Percentiles rank a stretch among this genome's conserved stretches.
Conservation (phyloP, 768 basidiomycete genomes). For the Albatrellus ellisii region DNA sequence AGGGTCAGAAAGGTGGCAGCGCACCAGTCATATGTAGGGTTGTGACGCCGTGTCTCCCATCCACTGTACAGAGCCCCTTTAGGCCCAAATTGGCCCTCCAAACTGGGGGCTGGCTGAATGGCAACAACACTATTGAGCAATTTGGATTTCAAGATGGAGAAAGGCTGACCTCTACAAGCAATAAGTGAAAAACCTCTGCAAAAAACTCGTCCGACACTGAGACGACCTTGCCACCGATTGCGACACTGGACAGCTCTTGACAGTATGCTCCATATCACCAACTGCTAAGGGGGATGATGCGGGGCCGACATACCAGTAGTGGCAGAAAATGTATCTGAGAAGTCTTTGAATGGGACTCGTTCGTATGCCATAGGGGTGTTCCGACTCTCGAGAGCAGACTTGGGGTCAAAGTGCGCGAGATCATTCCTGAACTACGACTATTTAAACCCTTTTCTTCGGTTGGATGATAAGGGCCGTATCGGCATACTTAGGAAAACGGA, state of each 20-base stretch:
- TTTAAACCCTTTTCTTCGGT: too few relatives aligned
- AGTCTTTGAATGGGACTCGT: slow-evolving; percentile 32
- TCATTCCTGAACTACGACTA: too few relatives aligned
- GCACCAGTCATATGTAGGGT: slow-evolving; percentile 80
- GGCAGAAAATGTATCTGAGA: slow-evolving; percentile 31
- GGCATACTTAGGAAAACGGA: too few relatives aligned
- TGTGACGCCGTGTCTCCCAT: slow-evolving; percentile 91
- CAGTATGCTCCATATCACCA: not conserved
- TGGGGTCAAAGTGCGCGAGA: too few relatives aligned
- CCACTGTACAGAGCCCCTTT: slow-evolving; percentile 91
- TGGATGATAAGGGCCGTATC: too few relatives aligned
- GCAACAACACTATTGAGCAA: not conserved
- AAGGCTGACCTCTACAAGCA: slow-evolving; percentile 63
- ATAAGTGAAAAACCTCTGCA: slow-evolving; percentile 69
- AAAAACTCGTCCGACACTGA: slow-evolving; percentile 95
- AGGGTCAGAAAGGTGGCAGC: slow-evolving; percentile 3
- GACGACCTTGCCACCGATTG: slow-evolving; percentile 64
- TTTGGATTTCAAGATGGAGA: too few relatives aligned
- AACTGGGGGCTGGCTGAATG: slow-evolving; percentile 62
- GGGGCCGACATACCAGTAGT: slow-evolving; percentile 32
- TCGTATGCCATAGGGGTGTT: slow-evolving; percentile 30
- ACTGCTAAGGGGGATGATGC: not conserved
- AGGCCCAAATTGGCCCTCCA: slow-evolving; percentile 96
- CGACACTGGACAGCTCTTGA: slow-evolving; percentile 79
- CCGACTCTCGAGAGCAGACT: too few relatives aligned